Evolutionary conservation across 1,139 yeast species (phyloP).

Genomic region (Geotrichum cucujoidarum): DNA sequence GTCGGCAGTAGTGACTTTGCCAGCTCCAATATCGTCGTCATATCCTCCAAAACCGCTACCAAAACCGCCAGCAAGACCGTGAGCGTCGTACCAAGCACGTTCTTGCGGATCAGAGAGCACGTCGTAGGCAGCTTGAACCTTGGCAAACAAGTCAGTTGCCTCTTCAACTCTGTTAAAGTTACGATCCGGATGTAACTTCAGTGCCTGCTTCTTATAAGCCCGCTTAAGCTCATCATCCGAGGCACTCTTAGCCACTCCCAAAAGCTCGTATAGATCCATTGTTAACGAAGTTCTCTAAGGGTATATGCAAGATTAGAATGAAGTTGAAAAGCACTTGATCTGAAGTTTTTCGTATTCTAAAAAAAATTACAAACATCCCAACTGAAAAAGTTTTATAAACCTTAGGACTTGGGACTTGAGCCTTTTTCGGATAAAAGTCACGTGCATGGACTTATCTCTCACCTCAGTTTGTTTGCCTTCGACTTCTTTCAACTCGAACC

Average conservation of each 20-base stretch:
- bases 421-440: too few species aligned
- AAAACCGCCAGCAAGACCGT: constrained; percentile 52
- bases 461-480: too few species aligned
- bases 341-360: too few species aligned
- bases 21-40: constrained; percentile 24
- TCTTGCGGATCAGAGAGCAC: constrained; percentile 87
- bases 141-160: constrained; percentile 75
- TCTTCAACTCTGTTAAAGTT: constrained; percentile 66
- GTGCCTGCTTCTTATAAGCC: constrained; percentile 83
- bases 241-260: constrained; percentile 61
- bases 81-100: constrained; percentile 93
- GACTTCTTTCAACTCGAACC: too few species aligned
- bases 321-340: too few species aligned
- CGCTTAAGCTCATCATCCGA: constrained; percentile 77
- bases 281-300: too few species aligned
- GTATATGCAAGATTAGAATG: too few species aligned
- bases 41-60: constrained; percentile 30
- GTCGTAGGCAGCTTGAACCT: constrained; percentile 86
- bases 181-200: constrained; percentile 92
- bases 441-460: too few species aligned
- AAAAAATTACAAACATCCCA: too few species aligned
- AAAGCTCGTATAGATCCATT: constrained; percentile 67
- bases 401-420: too few species aligned
- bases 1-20: constrained; percentile 53
- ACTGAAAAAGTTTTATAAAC: too few species aligned